These are phyloP conservation scores for Smittium culicis DNA, from an alignment of 371 early-diverging fungal species.

Conservation along the genomic window DNA sequence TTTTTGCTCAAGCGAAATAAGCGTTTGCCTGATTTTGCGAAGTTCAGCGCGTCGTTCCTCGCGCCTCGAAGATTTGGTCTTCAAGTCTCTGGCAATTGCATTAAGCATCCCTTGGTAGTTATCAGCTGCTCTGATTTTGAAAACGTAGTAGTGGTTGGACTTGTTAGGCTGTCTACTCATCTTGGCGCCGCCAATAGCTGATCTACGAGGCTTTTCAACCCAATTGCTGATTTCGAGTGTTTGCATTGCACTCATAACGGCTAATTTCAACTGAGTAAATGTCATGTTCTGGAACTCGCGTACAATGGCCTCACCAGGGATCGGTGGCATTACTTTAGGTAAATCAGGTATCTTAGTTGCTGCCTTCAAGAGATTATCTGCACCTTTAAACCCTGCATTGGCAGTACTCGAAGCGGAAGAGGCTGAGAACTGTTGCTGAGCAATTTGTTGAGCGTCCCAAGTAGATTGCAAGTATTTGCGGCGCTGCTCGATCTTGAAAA, in stretches of 20 bases:
- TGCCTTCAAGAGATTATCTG: slow-evolving; percentile 11
- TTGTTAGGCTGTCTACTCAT: background rate
- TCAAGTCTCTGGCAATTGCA: slow-evolving; percentile 80
- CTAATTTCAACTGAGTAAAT: slow-evolving; percentile 49
- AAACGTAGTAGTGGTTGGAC: slow-evolving; percentile 6
- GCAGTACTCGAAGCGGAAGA: background rate
- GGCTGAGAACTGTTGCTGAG: background rate
- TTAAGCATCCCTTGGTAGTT: slow-evolving; percentile 82
- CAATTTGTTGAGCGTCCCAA: background rate
- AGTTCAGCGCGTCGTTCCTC: slow-evolving; percentile 60
- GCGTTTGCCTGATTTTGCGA: slow-evolving; percentile 53
- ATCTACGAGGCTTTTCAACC: slow-evolving; percentile 37
- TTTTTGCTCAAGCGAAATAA: slow-evolving; percentile 69
- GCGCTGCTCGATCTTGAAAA: slow-evolving; percentile 19
- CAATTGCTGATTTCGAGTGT: slow-evolving; percentile 51
- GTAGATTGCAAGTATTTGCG: slow-evolving; percentile 4
- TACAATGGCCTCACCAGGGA: slow-evolving; percentile 32
- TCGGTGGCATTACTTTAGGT: slow-evolving; percentile 18
- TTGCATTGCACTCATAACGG: slow-evolving; percentile 55
- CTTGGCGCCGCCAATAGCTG: slow-evolving; percentile 24
- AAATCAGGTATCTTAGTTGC: slow-evolving; percentile 12
- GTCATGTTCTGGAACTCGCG: slow-evolving; percentile 38
- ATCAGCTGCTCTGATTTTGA: slow-evolving; percentile 33
- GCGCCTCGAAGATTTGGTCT: slow-evolving; percentile 78
- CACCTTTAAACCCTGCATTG: slow-evolving; percentile 18